These are phyloP conservation scores for Zoysia japonica DNA, from an alignment of 176 grass and related monocot species.

Conservation along the genomic window DNA sequence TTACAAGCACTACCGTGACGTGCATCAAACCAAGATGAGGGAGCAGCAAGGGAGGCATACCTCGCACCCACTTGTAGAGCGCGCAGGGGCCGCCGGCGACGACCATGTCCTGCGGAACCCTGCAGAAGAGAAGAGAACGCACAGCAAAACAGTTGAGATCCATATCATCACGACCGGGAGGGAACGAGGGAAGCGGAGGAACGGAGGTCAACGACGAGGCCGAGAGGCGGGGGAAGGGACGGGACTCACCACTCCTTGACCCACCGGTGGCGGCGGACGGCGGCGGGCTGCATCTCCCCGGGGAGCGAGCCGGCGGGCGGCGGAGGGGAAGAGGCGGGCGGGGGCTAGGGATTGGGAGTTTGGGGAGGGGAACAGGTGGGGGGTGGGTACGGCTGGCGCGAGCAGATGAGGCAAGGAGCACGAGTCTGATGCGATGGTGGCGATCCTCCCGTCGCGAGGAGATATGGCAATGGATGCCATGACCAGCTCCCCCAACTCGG, in stretches of 20 bases:
- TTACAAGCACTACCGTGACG: background rate
- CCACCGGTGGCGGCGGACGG: conserved; percentile 54
- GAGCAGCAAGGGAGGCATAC: conserved; percentile 37
- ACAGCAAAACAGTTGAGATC: conserved; percentile 12
- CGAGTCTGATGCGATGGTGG: conserved; percentile 29
- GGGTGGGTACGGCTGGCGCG: conserved; percentile 18
- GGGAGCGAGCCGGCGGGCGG: background rate
- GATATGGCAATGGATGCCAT: conserved; percentile 42
- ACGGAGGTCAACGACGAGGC: background rate
- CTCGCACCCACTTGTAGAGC: conserved; percentile 95
- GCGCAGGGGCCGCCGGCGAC: conserved; percentile 69
- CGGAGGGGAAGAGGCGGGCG: background rate
- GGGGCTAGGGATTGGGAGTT: conserved; percentile 5
- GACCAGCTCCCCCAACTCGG: conserved; percentile 11
- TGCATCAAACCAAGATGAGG: background rate
- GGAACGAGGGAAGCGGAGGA: background rate
- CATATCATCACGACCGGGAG: background rate
- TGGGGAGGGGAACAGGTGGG: background rate
- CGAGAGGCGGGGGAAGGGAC: no score
- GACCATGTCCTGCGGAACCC: conserved; percentile 82
- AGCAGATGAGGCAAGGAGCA: background rate
- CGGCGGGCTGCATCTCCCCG: conserved; percentile 44
- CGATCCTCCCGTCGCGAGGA: conserved; percentile 5
- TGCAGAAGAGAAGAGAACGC: conserved; percentile 9
- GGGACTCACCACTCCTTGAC: conserved; percentile 76